These are phyloP conservation scores for Plectosphaerella plurivora DNA, from an alignment of 2,329 filamentous ascomycete genomes.

Conservation along the genomic window DNA sequence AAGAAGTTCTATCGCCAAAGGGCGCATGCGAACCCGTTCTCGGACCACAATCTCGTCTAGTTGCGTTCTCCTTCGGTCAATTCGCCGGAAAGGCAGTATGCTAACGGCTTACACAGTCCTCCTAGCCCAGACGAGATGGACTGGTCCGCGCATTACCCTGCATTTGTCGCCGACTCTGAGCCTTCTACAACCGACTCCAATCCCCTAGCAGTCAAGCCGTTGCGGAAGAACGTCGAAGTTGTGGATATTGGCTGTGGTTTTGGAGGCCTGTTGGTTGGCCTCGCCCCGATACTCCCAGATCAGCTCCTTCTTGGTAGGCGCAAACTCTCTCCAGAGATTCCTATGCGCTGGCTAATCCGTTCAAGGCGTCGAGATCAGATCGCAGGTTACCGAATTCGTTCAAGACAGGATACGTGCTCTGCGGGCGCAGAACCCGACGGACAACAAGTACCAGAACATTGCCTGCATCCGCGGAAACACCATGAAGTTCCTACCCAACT, in stretches of 20 bases:
- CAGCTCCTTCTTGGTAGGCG: slow-evolving; percentile 71
- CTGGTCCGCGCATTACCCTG: slow-evolving; percentile 81
- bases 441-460: slow-evolving; percentile 72
- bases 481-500: slow-evolving; percentile 99
- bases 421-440: slow-evolving; percentile 56
- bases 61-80: slow-evolving; percentile 29
- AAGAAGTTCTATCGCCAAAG: slow-evolving; percentile 97
- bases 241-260: slow-evolving; percentile 98
- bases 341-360: neutral
- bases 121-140: slow-evolving; percentile 79
- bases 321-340: neutral
- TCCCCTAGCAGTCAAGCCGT: slow-evolving; percentile 24
- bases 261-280: slow-evolving; percentile 81
- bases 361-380: slow-evolving; percentile 84
- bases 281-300: slow-evolving; percentile 76
- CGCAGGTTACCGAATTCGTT: slow-evolving; percentile 85
- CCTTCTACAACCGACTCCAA: neutral
- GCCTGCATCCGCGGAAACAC: slow-evolving; percentile 87
- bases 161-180: slow-evolving; percentile 48
- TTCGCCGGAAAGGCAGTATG: slow-evolving; percentile 2
- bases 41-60: slow-evolving; percentile 88
- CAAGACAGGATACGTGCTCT: slow-evolving; percentile 82
- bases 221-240: slow-evolving; percentile 75
- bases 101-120: slow-evolving; percentile 51
- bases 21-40: slow-evolving; percentile 97